phyloP scores from a whole-genome alignment of 371 early-diverging fungal species.

The Mortierella polycephala region DNA sequence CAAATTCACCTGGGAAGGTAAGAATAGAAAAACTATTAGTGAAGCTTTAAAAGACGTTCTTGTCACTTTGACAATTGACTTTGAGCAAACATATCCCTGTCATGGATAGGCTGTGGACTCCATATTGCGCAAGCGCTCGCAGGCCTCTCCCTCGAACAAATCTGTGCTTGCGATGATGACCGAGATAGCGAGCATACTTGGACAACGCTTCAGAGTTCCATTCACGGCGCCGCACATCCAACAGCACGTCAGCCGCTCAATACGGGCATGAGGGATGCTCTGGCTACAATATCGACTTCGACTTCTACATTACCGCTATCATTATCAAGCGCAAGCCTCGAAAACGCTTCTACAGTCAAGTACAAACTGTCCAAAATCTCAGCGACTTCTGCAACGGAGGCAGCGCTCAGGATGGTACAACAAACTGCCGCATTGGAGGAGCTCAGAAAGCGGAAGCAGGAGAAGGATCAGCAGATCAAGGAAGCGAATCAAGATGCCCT shows the following conservation, averaged over 20 bases:
- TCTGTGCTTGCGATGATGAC: conserved; percentile 43
- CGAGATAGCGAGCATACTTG: conserved; percentile 35
- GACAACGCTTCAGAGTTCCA: conserved; percentile 1
- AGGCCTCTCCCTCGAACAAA: conserved; percentile 38
- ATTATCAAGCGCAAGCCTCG: background rate
- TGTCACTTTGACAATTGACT: background rate
- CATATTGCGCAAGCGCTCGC: conserved; percentile 44
- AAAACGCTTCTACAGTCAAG: conserved; percentile 8
- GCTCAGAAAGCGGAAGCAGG: conserved; percentile 15
- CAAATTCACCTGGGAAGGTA: conserved; percentile 53
- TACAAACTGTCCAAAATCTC: conserved; percentile 46
- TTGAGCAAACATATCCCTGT: too few species aligned
- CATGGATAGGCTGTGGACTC: conserved; percentile 34
- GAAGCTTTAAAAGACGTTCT: background rate
- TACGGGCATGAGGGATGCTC: too few species aligned
- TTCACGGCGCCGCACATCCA: background rate
- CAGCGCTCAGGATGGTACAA: conserved; percentile 26
- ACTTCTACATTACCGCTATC: background rate
- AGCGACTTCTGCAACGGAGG: conserved; percentile 21
- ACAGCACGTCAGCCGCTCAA: background rate
- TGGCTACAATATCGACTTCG: background rate
- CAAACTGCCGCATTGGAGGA: conserved; percentile 33
- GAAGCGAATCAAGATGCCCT: conserved; percentile 24
- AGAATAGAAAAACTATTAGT: background rate
- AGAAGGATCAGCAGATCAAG: conserved; percentile 23